Percentiles rank a stretch among this genome's conserved stretches.
phyloP scores from a whole-genome alignment of 2,329 filamentous ascomycete genomes.

The Claviceps sorghi region DNA sequence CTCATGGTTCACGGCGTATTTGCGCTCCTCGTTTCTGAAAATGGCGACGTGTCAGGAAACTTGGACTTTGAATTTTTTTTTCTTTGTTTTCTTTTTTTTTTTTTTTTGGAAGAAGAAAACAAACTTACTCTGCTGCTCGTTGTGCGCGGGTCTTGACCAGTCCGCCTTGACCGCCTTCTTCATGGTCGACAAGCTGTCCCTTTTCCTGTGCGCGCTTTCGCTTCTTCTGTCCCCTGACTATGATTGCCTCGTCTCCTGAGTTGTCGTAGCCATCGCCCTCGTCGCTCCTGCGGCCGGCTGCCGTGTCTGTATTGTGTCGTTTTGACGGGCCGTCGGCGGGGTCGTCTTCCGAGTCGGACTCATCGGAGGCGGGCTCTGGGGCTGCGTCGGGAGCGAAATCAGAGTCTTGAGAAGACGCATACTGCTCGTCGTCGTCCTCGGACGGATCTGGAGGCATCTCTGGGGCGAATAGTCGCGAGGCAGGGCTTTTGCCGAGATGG shows the following conservation, averaged over 20 bases:
- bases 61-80: neutral
- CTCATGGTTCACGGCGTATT: constrained; percentile 34
- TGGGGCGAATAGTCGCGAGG: neutral
- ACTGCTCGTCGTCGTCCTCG: constrained; percentile 40
- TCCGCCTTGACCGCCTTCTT: constrained; percentile 44
- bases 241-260: constrained; percentile 59
- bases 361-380: constrained; percentile 30
- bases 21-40: constrained; percentile 41
- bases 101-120: too few relatives aligned
- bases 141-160: constrained; percentile 61
- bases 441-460: constrained; percentile 26
- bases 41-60: neutral
- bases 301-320: constrained; percentile 8
- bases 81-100: too few relatives aligned
- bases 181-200: constrained; percentile 28
- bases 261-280: constrained; percentile 44
- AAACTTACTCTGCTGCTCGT: constrained; percentile 46
- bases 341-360: constrained; percentile 35
- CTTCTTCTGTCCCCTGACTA: constrained; percentile 44
- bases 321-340: constrained; percentile 13
- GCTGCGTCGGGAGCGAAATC: constrained; percentile 52
- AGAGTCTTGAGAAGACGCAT: constrained; percentile 58
- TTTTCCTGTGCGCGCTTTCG: constrained; percentile 30
- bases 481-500: neutral
- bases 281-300: constrained; percentile 12